Base-by-base conservation (phyloP, 257 asterid genomes). In the Leptodermis oblonga region DNA sequence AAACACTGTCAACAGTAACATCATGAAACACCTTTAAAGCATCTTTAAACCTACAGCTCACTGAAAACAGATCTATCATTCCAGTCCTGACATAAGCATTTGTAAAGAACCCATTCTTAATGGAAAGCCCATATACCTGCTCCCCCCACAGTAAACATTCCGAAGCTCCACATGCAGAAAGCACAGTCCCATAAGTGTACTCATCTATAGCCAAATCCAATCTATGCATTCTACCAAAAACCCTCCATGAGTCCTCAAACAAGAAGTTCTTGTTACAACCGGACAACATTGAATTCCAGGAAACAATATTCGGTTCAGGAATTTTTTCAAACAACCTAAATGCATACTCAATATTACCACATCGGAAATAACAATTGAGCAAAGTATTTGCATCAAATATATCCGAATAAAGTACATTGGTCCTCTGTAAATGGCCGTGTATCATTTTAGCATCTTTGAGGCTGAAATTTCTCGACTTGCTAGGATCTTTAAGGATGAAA, bases 31-130 rank as follows among this genome's bases (percentile, higher is more conserved):
- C 90, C 76, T 42, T 84, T 74, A 86, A 41, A 62, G 93, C 86
- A 83, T 87, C 90, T 46, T 78, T 72, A 42, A 84, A 64, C 74
- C 77, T 80, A 51, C 81, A 37, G 59, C 82, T 63, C 61, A 54
- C 88, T 0, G 86, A 48, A 64, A 86, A 84, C 64, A 88, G 78
- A 76, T 84, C 90, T 22, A 92, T 84, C 89, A 86, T 80, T 51
- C 95, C 94, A 60, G 92, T 41, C 79, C 87, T 82, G 34, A 87
- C 80, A 63, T 85, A 90, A 9, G 82, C 96, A 76, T 84, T 80
- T 0, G 73, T 73, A 56, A 70, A 75, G 78, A 80, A 86, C 17
- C 98, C 97, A 23, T 84, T 88, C 78, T 86, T 88, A 70, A 71
- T 39, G 63, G 84, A 90, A 37, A 85, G 77, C 14, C 88, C 97